These are phyloP conservation scores for Microbotryomycetes sp. DNA, from an alignment of 1,284 basidiomycete genomes.

Conservation along the genomic window DNA sequence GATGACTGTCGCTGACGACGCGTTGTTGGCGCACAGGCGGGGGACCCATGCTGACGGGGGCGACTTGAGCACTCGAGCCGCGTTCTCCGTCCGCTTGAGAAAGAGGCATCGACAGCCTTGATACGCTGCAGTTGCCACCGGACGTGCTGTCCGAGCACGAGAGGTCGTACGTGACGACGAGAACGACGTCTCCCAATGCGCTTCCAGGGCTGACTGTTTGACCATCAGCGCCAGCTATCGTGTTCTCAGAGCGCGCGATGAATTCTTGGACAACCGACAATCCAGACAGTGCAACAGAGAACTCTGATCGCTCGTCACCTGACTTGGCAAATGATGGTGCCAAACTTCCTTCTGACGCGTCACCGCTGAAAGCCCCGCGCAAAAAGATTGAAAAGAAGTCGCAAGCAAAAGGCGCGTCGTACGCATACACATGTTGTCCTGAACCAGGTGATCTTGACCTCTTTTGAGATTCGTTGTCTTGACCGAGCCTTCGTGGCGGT, in stretches of 20 bases:
- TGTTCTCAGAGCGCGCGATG: constrained; percentile 37
- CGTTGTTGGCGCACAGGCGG: too few relatives aligned
- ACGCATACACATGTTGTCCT: neutral
- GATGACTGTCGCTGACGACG: neutral
- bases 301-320: constrained; percentile 39
- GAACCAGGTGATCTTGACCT: too few relatives aligned
- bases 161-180: constrained; percentile 44
- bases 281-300: constrained; percentile 40
- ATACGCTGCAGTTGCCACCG: constrained; percentile 12
- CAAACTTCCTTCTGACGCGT: neutral
- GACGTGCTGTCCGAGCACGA: constrained; percentile 22
- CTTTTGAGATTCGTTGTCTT: too few relatives aligned
- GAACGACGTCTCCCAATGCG: constrained; percentile 42
- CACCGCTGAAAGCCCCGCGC: constrained; percentile 5
- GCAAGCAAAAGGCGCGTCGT: constrained; percentile 39
- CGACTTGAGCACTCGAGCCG: neutral
- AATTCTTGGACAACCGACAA: constrained; percentile 44
- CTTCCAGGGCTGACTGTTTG: constrained; percentile 37
- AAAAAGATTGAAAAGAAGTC: constrained; percentile 42
- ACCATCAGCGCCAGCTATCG: neutral
- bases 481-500: neutral
- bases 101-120: constrained; percentile 9
- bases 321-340: constrained; percentile 37
- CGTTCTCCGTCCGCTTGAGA: neutral
- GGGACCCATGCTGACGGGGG: neutral